These are phyloP conservation scores for Penicillium sp. DNA, from an alignment of 2,329 filamentous ascomycete genomes.

Conservation along the genomic window DNA sequence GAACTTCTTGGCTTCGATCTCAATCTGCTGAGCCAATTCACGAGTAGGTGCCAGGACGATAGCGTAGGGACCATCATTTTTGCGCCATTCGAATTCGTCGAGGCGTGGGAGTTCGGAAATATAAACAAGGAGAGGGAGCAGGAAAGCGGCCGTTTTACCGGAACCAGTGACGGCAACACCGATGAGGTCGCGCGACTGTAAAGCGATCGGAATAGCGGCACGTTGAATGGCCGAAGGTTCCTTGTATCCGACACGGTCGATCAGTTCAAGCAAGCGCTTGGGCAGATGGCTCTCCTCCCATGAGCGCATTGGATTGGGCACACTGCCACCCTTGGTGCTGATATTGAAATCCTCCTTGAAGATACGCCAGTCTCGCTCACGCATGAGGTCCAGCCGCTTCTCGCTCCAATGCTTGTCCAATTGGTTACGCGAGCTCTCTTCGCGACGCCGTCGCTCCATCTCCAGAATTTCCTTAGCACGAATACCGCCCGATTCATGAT, in stretches of 20 bases:
- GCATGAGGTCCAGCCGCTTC: conserved; percentile 89
- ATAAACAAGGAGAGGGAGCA: conserved; percentile 88
- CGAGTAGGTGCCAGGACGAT: conserved; percentile 94
- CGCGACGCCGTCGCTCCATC: conserved; percentile 73
- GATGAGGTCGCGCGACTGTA: conserved; percentile 92
- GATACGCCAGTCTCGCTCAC: conserved; percentile 96
- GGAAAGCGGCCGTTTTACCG: conserved; percentile 94
- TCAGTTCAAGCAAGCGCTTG: conserved; percentile 71
- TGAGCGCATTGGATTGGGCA: conserved; percentile 93
- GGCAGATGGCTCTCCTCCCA: conserved; percentile 87
- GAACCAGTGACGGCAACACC: conserved; percentile 97
- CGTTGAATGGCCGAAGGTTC: conserved; percentile 91
- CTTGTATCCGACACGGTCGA: conserved; percentile 81
- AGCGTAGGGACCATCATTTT: conserved; percentile 95
- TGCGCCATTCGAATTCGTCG: conserved; percentile 75
- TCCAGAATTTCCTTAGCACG: conserved; percentile 79
- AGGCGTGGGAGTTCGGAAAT: conserved; percentile 86
- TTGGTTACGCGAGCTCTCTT: conserved; percentile 68
- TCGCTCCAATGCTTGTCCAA: conserved; percentile 95
- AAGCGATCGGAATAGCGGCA: conserved; percentile 89
- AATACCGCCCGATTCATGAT: conserved; percentile 70
- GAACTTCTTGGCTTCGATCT: conserved; percentile 89
- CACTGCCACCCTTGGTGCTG: conserved; percentile 81
- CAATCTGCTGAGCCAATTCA: conserved; percentile 96
- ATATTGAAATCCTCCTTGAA: conserved; percentile 99